Evolutionary conservation across 139 green algal genomes (phyloP), one percentile per base, ranked within the genome.

Genomic region (Chlorella sp.): DNA sequence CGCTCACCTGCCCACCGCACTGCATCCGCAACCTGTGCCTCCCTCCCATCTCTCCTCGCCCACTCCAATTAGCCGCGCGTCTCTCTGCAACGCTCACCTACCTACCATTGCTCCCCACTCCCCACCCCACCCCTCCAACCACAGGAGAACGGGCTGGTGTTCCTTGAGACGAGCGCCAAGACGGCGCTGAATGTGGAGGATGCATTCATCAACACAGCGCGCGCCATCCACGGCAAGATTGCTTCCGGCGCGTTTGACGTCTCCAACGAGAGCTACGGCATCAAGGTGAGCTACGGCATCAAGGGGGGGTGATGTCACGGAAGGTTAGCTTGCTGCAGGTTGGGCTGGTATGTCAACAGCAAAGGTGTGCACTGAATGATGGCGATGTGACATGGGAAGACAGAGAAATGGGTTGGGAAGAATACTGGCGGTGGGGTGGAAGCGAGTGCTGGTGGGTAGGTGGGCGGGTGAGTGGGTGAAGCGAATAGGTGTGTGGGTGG

Each of bases 181-280:
- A 99, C 98, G 66, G 97, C 98, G 18, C 95, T 98, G 94, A 99
- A 99, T 92, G 98, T 99, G 57, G 98, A 99, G 92, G 98, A 99
- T 94, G 98, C 98, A 0, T 99, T 99, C 94, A 99, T 99, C 92
- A 97, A 99, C 94, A 99, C 98, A 16, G 98, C 98, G 0, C 91
- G 95, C n/a, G 96, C 97, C 88, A 99, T 99, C 81, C 98, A 99
- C 91, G 95, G 97, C 80, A 99, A 99, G 91, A 99, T 99, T 83
- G 93, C 98, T 78, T 91, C 97, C 57, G 98, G 98, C 81, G 95
- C 97, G 0, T 98, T 99, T 87, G 98, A 99, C 88, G 98, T 99
- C 2, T 97, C 96, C 30, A 99, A 99, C 90, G 98, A 99, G 96
- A 96, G 94, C 0, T 99, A 98, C 89, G 98, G 98, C 80, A 99